Base-by-base conservation (phyloP, 257 asterid species). In the Sherardia arvensis region DNA sequence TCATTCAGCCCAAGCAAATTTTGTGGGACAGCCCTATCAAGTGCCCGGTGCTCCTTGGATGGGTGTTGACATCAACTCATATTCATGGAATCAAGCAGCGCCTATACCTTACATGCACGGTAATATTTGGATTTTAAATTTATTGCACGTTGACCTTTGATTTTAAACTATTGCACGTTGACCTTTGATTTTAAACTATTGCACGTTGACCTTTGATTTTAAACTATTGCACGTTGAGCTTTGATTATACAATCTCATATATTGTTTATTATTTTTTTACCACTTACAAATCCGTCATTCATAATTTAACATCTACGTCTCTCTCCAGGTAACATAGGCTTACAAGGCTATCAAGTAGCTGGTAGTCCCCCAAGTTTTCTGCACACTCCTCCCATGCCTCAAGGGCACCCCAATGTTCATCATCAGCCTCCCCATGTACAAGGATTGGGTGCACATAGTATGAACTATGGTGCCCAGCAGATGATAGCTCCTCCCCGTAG, bases 11-110 rank as follows among this genome's bases (percentile, higher is more conserved):
- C 94, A 72, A 69, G 94, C 91, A 69, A 87, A 67, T 70, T 83
- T 77, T 77, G 80, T 67, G 54, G 79, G 75, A 56, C 88, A 74
- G 17, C 79, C 86, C 12, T 76, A 78, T 74, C 95, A 71, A 53
- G 65, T 79, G 64, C 87, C 87, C 18, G 83, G 85, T 21, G 70
- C 78, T 72, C 85, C 88, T 66, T 84, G 93, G 93, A 54, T 87
- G 76, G 90, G 79, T 66, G 49, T 80, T 61, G 95, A 83, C 29
- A 22, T 67, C 66, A 83, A 78, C 73, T 36, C 75, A 64, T 76
- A 71, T 57, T 61, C 81, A 4, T 85, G 97, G 97, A 64, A 79
- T n/a, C 95, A 74, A 58, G 77, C 93, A 61, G 81, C 85, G 40
- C 36, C 61, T 69, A 49, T 68, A 62, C 81, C 76, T 7, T 73